A percentile compares a stretch with the other conserved stretches of the same genome.
phyloP scores from a whole-genome alignment of 2,329 filamentous ascomycete genomes.

The Tolypocladium pustulatum region DNA sequence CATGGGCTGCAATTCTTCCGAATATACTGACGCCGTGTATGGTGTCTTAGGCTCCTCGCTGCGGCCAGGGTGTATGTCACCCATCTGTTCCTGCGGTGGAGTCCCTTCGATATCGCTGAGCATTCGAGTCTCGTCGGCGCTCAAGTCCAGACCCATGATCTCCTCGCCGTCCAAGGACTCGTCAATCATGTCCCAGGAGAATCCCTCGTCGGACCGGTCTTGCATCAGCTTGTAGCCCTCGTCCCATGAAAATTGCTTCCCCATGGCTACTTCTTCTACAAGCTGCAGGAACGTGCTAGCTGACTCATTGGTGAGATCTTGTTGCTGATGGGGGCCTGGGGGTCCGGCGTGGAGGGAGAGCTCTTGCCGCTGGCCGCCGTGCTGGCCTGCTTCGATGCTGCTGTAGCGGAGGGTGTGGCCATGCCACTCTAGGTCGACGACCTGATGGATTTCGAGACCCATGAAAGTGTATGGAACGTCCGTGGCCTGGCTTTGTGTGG shows the following conservation, averaged over 20 bases:
- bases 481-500: neutral
- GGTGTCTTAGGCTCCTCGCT: neutral
- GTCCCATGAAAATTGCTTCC: slow-evolving; percentile 23
- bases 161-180: slow-evolving; percentile 11
- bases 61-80: neutral
- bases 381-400: slow-evolving; percentile 39
- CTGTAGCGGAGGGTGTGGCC: slow-evolving; percentile 39
- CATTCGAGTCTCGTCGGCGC: neutral
- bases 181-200: slow-evolving; percentile 15
- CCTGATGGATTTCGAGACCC: slow-evolving; percentile 41
- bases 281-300: slow-evolving; percentile 13
- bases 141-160: neutral
- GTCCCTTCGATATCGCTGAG: neutral
- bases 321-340: neutral
- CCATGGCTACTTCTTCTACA: slow-evolving; percentile 18
- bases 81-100: neutral
- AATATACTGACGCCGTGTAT: neutral
- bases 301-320: neutral
- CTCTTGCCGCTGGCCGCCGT: slow-evolving; percentile 40
- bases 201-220: slow-evolving; percentile 14
- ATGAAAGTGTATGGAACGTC: slow-evolving; percentile 29
- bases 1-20: neutral
- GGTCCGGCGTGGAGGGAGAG: slow-evolving; percentile 27
- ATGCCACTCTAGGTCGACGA: slow-evolving; percentile 28
- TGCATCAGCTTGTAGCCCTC: slow-evolving; percentile 18